These are phyloP conservation scores for Hymenoscyphus salicellus DNA, from an alignment of 2,329 filamentous ascomycete genomes.

Conservation along the genomic window DNA sequence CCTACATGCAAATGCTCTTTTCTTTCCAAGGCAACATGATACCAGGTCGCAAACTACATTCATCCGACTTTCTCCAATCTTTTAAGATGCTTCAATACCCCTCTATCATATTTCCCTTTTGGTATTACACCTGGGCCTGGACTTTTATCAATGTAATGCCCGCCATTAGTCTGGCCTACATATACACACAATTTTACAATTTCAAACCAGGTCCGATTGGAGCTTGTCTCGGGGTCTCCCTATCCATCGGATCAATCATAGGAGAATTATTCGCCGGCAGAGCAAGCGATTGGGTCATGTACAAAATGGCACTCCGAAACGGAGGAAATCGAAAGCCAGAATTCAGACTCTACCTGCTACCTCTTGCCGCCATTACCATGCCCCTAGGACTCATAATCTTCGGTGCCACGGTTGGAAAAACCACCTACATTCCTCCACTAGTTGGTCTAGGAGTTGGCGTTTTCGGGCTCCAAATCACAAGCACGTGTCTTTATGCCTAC, in stretches of 20 bases:
- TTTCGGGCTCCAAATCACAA: conserved; percentile 32
- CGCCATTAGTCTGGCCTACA: conserved; percentile 28
- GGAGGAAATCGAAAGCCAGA: conserved; percentile 30
- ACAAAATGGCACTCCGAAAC: conserved; percentile 21
- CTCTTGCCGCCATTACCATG: conserved; percentile 31
- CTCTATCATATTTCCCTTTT: conserved; percentile 30
- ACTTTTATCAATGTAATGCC: conserved; percentile 34
- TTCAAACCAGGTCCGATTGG: conserved; percentile 30
- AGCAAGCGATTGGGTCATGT: conserved; percentile 28
- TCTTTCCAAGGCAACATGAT: conserved; percentile 29
- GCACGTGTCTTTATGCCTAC: conserved; percentile 32
- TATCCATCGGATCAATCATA: conserved; percentile 29
- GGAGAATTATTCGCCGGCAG: conserved; percentile 32
- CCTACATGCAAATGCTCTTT: conserved; percentile 30
- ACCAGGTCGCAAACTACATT: conserved; percentile 27
- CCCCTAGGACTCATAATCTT: conserved; percentile 32
- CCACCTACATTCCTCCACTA: conserved; percentile 24
- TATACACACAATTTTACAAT: conserved; percentile 30
- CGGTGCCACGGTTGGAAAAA: conserved; percentile 28
- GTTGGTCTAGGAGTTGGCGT: conserved; percentile 29
- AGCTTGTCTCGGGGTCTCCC: conserved; percentile 28
- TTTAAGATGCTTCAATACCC: conserved; percentile 33
- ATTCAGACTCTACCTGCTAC: conserved; percentile 30
- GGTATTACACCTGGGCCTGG: conserved; percentile 34
- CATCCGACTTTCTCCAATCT: conserved; percentile 30